Conservation (phyloP, 371 early-diverging fungal genomes). For the Mortierella sp. region DNA sequence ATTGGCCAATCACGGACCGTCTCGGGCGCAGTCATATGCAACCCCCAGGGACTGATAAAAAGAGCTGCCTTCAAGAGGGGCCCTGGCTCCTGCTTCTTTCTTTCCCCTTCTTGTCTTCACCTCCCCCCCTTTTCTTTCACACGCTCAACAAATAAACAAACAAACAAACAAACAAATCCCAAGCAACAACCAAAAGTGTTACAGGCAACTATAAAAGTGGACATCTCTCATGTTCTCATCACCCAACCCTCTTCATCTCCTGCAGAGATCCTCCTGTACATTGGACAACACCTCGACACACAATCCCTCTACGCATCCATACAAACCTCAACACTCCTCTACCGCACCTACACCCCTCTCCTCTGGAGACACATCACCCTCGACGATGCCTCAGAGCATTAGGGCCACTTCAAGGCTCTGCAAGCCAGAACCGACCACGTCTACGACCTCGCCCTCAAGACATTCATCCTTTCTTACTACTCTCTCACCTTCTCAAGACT, state of each 20-base stretch:
- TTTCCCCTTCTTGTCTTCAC: not conserved
- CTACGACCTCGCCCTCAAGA: not conserved
- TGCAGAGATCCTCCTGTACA: not conserved
- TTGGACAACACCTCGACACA: constrained; percentile 5
- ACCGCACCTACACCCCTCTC: not conserved
- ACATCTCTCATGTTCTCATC: not conserved
- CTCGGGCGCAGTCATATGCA: not conserved
- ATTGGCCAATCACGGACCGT: not conserved
- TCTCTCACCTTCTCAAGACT: not conserved
- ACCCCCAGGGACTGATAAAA: not conserved
- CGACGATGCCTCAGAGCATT: not conserved
- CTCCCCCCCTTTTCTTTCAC: not conserved
- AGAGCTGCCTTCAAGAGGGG: not conserved
- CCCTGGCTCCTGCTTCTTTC: not conserved
- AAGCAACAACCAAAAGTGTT: not conserved
- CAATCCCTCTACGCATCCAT: not conserved
- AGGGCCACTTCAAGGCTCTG: not conserved
- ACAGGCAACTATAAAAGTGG: not conserved
- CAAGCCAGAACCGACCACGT: not conserved
- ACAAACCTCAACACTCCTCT: not conserved
- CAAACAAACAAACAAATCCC: no score
- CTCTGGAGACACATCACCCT: constrained; percentile 3
- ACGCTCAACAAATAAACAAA: no score
- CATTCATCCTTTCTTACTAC: not conserved
- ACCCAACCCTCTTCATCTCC: not conserved